Conservation (phyloP, 176 grass and related monocot genomes). For the Ampelocalamus luodianensis region DNA sequence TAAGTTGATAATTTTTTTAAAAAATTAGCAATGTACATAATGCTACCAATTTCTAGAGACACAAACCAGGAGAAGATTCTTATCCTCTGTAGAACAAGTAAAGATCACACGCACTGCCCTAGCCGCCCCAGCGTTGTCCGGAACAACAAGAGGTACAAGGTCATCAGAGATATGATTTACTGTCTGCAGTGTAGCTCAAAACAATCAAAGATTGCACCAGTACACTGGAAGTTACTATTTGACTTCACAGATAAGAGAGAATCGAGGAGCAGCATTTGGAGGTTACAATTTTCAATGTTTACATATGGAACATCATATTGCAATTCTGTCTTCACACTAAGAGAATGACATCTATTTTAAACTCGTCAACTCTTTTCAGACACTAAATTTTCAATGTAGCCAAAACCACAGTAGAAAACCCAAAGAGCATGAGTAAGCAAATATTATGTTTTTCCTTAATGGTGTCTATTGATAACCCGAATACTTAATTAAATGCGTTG, state of each 20-base stretch:
- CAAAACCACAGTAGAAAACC: constrained; percentile 13
- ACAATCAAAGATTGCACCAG: constrained; percentile 33
- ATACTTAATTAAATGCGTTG: constrained; percentile 14
- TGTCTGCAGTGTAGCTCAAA: constrained; percentile 57
- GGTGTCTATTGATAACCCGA: neutral
- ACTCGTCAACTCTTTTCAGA: constrained; percentile 18
- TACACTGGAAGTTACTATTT: constrained; percentile 11
- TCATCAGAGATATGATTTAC: constrained; percentile 64
- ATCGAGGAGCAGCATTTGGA: neutral
- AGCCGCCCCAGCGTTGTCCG: constrained; percentile 57
- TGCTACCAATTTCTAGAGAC: constrained; percentile 25
- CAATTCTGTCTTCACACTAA: neutral
- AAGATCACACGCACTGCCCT: constrained; percentile 70
- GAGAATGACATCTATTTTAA: neutral
- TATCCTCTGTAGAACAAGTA: constrained; percentile 85
- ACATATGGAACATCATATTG: neutral
- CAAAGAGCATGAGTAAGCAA: constrained; percentile 12
- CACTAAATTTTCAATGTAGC: too few species aligned
- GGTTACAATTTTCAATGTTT: neutral
- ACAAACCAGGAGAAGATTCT: constrained; percentile 86
- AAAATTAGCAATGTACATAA: constrained; percentile 18
- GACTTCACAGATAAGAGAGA: constrained; percentile 17
- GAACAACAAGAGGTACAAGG: constrained; percentile 75
- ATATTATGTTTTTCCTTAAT: neutral
- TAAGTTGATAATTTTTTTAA: constrained; percentile 19